Percentiles rank a stretch among this genome's conserved stretches.
phyloP scores from a whole-genome alignment of 2,329 filamentous ascomycete species.

The Aotearoamyces nothofagi region DNA sequence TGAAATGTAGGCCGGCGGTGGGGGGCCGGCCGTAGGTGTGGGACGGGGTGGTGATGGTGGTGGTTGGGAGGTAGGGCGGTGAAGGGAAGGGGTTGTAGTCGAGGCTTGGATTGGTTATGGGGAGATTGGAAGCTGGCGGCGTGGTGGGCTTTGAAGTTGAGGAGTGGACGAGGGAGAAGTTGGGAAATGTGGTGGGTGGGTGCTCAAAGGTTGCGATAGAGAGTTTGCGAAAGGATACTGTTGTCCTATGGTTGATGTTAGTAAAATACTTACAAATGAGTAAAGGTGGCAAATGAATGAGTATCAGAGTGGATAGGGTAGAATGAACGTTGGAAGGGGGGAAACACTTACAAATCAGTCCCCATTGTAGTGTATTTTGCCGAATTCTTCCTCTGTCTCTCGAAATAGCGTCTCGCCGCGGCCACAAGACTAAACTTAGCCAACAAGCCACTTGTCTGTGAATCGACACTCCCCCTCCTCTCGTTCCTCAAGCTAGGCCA shows the following conservation, averaged over 20 bases:
- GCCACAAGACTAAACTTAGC: not conserved
- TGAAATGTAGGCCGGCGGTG: too few species aligned
- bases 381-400: not conserved
- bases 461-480: not conserved
- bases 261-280: not conserved
- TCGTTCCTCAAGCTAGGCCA: constrained; percentile 10
- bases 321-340: not conserved
- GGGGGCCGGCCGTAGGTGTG: not conserved
- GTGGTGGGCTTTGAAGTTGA: not conserved
- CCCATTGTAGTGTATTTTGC: not conserved
- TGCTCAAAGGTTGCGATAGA: constrained; percentile 5
- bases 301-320: not conserved
- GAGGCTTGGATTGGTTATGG: not conserved
- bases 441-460: too few species aligned
- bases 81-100: not conserved
- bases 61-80: not conserved
- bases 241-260: too few species aligned
- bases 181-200: not conserved
- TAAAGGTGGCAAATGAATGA: not conserved
- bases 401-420: not conserved
- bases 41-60: not conserved
- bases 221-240: constrained; percentile 3
- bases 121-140: not conserved
- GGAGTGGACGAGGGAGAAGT: not conserved
- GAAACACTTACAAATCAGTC: not conserved